These are phyloP conservation scores for Phlebiopsis gigantea DNA, from an alignment of 768 basidiomycete genomes.

Conservation along the genomic window DNA sequence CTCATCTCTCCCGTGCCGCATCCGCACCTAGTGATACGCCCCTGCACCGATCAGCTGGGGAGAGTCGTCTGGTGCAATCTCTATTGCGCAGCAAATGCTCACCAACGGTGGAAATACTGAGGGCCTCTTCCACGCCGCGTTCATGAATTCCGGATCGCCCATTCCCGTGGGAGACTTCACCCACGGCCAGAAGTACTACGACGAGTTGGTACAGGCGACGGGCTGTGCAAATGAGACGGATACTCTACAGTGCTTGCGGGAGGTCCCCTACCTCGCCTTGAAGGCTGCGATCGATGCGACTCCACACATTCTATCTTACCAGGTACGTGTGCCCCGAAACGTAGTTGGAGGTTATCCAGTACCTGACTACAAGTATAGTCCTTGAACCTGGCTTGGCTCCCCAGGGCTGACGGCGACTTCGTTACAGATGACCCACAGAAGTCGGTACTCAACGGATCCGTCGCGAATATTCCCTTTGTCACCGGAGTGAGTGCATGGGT, in stretches of 20 bases:
- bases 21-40: too few relatives aligned
- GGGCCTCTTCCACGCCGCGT: constrained; percentile 29
- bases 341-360: background rate
- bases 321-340: background rate
- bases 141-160: constrained; percentile 27
- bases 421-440: constrained; percentile 33
- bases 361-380: background rate
- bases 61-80: constrained; percentile 35
- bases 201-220: constrained; percentile 32
- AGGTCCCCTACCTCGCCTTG: constrained; percentile 27
- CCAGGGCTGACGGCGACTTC: constrained; percentile 44
- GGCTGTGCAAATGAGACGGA: constrained; percentile 31
- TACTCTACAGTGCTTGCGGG: constrained; percentile 40
- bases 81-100: constrained; percentile 24
- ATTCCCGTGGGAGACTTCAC: constrained; percentile 13
- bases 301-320: background rate
- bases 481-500: constrained; percentile 33
- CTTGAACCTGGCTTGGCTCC: constrained; percentile 37
- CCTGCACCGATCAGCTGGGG: constrained; percentile 22
- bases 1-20: background rate
- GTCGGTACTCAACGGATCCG: constrained; percentile 36
- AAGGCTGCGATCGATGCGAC: constrained; percentile 26
- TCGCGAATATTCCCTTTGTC: constrained; percentile 45
- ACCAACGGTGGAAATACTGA: constrained; percentile 19
- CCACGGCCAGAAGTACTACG: constrained; percentile 33